phyloP scores from a whole-genome alignment of 768 basidiomycete genomes.

The Russula sp. region DNA sequence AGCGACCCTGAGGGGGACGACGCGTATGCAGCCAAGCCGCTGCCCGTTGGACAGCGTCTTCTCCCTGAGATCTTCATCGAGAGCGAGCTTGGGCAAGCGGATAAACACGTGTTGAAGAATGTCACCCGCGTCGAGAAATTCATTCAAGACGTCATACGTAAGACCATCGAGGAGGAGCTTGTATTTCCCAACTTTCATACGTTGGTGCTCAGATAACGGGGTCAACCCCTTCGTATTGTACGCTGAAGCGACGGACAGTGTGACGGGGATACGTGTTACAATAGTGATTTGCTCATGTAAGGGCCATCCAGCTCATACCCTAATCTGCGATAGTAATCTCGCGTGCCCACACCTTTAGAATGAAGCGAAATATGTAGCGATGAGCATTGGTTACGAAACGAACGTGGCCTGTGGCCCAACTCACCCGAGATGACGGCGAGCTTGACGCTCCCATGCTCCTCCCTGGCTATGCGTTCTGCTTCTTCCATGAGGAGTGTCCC shows the following conservation, averaged over 20 bases:
- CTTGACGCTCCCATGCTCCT: constrained; percentile 94
- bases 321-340: constrained; percentile 92
- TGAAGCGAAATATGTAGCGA: neutral
- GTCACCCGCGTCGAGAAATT: constrained; percentile 93
- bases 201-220: constrained; percentile 22
- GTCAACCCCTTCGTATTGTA: neutral
- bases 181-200: constrained; percentile 97
- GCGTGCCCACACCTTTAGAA: constrained; percentile 79
- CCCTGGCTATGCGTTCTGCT: constrained; percentile 93
- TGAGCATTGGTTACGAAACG: too few relatives aligned
- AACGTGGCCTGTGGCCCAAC: constrained; percentile 22
- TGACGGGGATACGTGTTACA: constrained; percentile 10
- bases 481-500: constrained; percentile 98
- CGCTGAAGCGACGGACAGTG: neutral
- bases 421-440: constrained; percentile 93
- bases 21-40: constrained; percentile 48
- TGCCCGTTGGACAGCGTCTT: constrained; percentile 75
- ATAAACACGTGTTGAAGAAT: constrained; percentile 93
- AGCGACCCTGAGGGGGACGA: constrained; percentile 57
- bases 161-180: constrained; percentile 90
- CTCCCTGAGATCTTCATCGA: constrained; percentile 87
- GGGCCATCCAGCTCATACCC: constrained; percentile 95
- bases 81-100: constrained; percentile 92
- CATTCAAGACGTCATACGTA: constrained; percentile 91
- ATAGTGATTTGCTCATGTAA: constrained; percentile 89